Evolutionary conservation across 2,329 filamentous ascomycete species (phyloP).

Genomic region (Sporothrix humicola): DNA sequence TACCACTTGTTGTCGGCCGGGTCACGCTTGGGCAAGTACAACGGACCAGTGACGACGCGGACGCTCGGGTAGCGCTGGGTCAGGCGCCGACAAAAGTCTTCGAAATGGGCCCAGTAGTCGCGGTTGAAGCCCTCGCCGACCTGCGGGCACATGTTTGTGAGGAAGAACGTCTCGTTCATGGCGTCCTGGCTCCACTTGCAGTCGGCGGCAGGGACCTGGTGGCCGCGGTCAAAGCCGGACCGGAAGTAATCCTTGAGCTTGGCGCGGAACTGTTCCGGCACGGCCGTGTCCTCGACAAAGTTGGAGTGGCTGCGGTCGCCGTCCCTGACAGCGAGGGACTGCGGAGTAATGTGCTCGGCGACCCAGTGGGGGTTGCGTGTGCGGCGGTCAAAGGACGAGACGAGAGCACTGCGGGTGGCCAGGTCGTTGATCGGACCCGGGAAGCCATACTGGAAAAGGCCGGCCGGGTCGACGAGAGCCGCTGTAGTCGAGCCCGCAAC

Average conservation of each 20-base stretch:
- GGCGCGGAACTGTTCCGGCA: conserved; percentile 87
- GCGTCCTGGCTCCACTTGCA: conserved; percentile 92
- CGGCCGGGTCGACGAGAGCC: conserved; percentile 71
- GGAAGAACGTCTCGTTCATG: conserved; percentile 93
- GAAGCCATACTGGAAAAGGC: conserved; percentile 86
- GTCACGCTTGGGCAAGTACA: conserved; percentile 89
- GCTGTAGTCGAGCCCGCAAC: conserved; percentile 37
- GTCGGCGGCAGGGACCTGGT: conserved; percentile 96
- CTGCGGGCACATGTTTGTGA: conserved; percentile 98
- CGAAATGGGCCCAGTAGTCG: conserved; percentile 99
- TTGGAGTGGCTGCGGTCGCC: conserved; percentile 83
- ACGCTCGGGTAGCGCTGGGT: conserved; percentile 83
- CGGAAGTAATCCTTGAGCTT: conserved; percentile 93
- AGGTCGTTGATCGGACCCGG: conserved; percentile 88
- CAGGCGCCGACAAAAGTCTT: conserved; percentile 91
- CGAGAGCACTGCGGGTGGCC: conserved; percentile 74
- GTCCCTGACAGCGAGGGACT: conserved; percentile 74
- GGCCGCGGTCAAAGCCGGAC: conserved; percentile 91
- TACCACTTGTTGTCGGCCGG: conserved; percentile 89
- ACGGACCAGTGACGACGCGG: conserved; percentile 87
- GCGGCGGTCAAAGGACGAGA: conserved; percentile 89
- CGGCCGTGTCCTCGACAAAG: conserved; percentile 79
- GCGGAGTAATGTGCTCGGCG: conserved; percentile 92
- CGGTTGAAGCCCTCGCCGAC: conserved; percentile 98
- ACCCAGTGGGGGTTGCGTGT: conserved; percentile 94